Evolutionary conservation across 495 filamentous ascomycete genomes (phyloP).

Genomic region (Mytilinidion resinicola): DNA sequence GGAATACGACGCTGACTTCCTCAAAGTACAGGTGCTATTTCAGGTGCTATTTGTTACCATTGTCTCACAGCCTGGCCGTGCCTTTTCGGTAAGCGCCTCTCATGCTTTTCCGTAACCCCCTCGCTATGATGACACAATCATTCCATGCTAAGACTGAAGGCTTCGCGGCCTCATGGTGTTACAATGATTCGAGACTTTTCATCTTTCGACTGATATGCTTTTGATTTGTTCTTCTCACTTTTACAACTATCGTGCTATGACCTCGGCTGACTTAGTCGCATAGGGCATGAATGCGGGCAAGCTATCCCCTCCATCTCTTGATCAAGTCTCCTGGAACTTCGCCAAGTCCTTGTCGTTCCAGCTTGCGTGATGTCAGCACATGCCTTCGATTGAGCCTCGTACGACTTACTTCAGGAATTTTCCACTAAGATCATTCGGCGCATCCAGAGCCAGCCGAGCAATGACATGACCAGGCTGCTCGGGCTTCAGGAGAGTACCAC

Average conservation of each 20-base stretch:
- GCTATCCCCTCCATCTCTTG: too few relatives aligned
- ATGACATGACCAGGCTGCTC: constrained; percentile 85
- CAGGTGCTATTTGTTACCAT: background rate
- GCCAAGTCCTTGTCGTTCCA: background rate
- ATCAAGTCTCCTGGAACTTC: background rate
- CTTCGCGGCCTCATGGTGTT: constrained; percentile 57
- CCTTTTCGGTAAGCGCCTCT: constrained; percentile 26
- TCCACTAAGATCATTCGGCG: constrained; percentile 61
- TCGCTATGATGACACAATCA: constrained; percentile 61
- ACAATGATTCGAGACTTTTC: constrained; percentile 72
- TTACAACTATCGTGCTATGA: too few relatives aligned
- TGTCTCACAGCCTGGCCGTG: background rate
- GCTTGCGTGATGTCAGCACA: background rate
- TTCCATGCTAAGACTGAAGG: constrained; percentile 94
- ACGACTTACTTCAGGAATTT: constrained; percentile 33
- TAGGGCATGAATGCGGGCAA: too few relatives aligned
- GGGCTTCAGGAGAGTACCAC: constrained; percentile 66
- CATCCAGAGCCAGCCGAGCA: constrained; percentile 63
- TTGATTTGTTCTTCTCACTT: too few relatives aligned
- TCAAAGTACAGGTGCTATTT: background rate
- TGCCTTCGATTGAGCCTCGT: background rate
- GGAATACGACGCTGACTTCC: background rate
- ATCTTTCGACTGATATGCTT: constrained; percentile 81
- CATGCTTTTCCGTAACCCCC: constrained; percentile 18
- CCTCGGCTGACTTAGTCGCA: too few relatives aligned